Percentiles rank a stretch among this genome's conserved stretches.
Evolutionary conservation across 176 grass and related monocot species (phyloP).

Genomic region (Musa troglodytarum): DNA sequence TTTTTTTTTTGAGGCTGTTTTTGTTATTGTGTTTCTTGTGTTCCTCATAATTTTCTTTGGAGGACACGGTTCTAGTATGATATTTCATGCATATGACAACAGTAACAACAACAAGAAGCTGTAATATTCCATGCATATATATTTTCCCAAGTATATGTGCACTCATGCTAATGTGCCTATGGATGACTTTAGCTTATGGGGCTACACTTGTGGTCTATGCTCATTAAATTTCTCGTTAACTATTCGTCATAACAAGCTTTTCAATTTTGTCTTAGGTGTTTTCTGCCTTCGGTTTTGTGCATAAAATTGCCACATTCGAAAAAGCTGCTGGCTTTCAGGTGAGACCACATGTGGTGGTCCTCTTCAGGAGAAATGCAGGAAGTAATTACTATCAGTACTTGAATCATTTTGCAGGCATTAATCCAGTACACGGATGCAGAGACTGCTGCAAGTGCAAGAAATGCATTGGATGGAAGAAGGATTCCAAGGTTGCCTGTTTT

Average conservation of each 20-base stretch:
- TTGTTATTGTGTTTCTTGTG: background rate
- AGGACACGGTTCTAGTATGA: background rate
- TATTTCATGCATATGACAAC: background rate
- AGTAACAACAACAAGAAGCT: too few species aligned
- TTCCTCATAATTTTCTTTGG: too few species aligned
- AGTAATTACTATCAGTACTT: constrained; percentile 6
- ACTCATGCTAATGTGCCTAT: background rate
- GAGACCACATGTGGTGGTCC: background rate
- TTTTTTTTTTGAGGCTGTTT: background rate
- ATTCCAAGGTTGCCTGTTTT: constrained; percentile 58
- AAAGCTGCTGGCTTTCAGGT: constrained; percentile 99
- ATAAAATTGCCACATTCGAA: constrained; percentile 98
- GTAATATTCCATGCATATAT: too few species aligned
- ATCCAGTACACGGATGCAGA: constrained; percentile 88
- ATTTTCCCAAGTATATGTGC: background rate
- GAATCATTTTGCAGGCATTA: constrained; percentile 51
- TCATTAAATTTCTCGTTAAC: background rate
- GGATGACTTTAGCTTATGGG: background rate
- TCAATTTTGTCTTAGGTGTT: constrained; percentile 49
- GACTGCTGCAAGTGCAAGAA: constrained; percentile 81
- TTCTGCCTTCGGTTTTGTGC: constrained; percentile 93
- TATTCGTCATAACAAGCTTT: background rate
- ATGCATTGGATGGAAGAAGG: constrained; percentile 94
- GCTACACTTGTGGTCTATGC: background rate
- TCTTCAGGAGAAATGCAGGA: background rate